Base-by-base conservation (phyloP, 352 stramenopile species). In the Phytophthora fragariae region DNA sequence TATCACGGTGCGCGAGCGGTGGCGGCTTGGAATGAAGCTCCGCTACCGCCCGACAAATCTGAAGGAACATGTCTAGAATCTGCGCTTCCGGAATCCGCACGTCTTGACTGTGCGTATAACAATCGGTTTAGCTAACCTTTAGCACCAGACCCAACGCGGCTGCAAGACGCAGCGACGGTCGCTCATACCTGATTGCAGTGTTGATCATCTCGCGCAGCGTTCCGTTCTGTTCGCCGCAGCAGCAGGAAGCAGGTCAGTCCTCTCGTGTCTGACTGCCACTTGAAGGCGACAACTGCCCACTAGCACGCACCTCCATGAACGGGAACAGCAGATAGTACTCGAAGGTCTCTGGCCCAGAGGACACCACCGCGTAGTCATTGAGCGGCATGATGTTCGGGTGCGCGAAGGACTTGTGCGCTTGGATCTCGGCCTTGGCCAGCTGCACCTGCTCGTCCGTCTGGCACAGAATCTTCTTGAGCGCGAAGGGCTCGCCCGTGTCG, bases 381-480 rank as follows among this genome's bases (percentile, higher is more conserved):
- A 97, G 72, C 17, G 91, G 84, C 91, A 98, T 96, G 35, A 97
- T 84, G 65, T 97, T 87, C 6, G 85, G 85, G 65, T 97, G 89
- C 3, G 66, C 24, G 57, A 97, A 93, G 35, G 84, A 72, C 37
- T 84, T 88, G 63, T 93, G 89, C 47, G 85, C 86, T 73, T 91
- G 75, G 55, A 97, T 96, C 81, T 97, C 92, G 47, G 85, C 72
- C 77, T 94, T 90, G 33, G 86, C 90, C 62, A 90, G 74, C 49
- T 91, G 79, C 62, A 89, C 81, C 74, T 97, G 92, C 72, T 97
- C 91, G 29, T 91, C 72, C 35, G 85, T 89, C 72, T 97, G 91
- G 72, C 89, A 96, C 59, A 96, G 37, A 19, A 97, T 88, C 76
- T 97, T 97, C 80, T 97, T 97, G 50, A 97, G 88, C 57, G 92